Evolutionary conservation across 1,284 basidiomycete species (phyloP), one percentile per base, ranked within the genome.

Genomic region (Pascua sp.): DNA sequence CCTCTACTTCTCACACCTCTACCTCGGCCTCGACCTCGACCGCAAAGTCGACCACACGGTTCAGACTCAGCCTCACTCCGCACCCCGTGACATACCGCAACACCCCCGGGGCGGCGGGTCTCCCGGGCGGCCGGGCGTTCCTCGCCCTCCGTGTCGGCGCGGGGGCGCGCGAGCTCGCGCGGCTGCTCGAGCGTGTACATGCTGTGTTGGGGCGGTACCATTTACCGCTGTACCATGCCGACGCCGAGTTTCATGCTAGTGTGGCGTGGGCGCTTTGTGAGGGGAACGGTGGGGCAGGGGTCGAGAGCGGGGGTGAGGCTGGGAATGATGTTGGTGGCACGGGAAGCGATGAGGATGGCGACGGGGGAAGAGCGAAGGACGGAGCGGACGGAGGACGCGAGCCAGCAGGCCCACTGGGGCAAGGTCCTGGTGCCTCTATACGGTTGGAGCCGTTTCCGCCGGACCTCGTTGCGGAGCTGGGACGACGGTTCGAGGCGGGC

Each of bases 221-320:
- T 53, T 55, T 75, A 15, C 73, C 73, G 9, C 58, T 56, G 42
- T 77, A 78, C 53, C 73, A 75, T 51, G 49, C 58, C 11, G 55
- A 70, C 24, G 71, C 76, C 18, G 71, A 75, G 57, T 76, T 75
- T 49, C 76, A 78, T 50, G 62, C 76, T 11, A 73, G 70, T 4
- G 65, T 78, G 40, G 76, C 71, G 10, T 78, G 76, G 76, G 63
- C 63, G 32, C 58, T 75, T 32, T 32, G 24, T 32, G 24, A 32
- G 24, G 24, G 24, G 24, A 32, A 7, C 24, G 7, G 24, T 32
- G 24, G 24, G 24, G 24, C 24, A 32, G 7, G 8, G 54, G 48
- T 17, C 36, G 13, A 17, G 41, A n/a, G n/a, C n/a, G n/a, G n/a
- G n/a, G n/a, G n/a, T n/a, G n/a, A n/a, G n/a, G n/a, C n/a, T n/a